Conservation (phyloP, 208 protist genomes). For the Trypanosoma lewisi region DNA sequence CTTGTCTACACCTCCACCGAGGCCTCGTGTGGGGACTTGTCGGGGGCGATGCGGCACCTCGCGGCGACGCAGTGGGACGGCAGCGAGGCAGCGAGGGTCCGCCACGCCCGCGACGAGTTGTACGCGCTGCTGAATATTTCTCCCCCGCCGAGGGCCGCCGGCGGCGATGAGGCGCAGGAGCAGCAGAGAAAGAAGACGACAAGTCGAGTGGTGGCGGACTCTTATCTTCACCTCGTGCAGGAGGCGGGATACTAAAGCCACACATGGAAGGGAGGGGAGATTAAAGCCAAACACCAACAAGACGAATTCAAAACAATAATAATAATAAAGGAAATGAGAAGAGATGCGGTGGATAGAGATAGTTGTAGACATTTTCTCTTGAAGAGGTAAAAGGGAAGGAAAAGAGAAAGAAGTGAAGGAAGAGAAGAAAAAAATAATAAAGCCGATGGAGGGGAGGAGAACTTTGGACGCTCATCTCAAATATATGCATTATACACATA, state of each 20-base stretch:
- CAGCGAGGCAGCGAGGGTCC: conserved; percentile 53
- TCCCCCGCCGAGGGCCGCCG: conserved; percentile 5
- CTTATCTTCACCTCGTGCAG: conserved; percentile 78
- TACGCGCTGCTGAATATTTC: conserved; percentile 72
- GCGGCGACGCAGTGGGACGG: conserved; percentile 76
- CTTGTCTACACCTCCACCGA: conserved; percentile 52
- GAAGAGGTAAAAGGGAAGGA: conserved; percentile 1
- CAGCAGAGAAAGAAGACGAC: conserved; percentile 21
- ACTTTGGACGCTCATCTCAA: too few species aligned
- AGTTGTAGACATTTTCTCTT: neutral
- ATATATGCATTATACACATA: too few species aligned
- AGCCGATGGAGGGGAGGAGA: too few species aligned
- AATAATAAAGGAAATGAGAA: neutral
- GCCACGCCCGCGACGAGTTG: conserved; percentile 67
- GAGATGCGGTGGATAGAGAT: neutral
- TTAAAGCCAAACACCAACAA: neutral
- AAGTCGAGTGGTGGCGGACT: conserved; percentile 47
- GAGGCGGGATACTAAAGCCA: conserved; percentile 76
- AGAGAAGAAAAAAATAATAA: too few species aligned
- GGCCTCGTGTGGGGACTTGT: conserved; percentile 31
- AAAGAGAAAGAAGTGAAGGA: conserved; percentile 1
- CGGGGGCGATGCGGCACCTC: conserved; percentile 60
- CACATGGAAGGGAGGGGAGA: neutral
- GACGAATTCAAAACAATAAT: neutral
- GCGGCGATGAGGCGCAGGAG: conserved; percentile 4